Evolutionary conservation across 2,329 filamentous ascomycete genomes (phyloP).

Genomic region (Penicillium sp.): DNA sequence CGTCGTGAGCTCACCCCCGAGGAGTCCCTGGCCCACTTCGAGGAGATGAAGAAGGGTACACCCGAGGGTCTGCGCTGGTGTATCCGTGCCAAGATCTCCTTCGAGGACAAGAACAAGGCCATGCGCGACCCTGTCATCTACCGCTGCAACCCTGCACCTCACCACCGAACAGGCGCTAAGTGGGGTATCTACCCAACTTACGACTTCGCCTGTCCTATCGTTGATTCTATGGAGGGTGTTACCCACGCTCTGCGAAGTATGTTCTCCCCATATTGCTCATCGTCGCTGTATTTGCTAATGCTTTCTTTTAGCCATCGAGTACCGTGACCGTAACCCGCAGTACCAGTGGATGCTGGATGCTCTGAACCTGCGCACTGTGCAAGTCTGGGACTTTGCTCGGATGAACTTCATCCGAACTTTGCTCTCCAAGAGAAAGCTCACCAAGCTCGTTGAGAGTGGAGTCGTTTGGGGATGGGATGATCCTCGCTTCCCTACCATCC

Average conservation of each 20-base stretch:
- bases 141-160: slow-evolving; percentile 73
- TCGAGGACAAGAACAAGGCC: slow-evolving; percentile 91
- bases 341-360: slow-evolving; percentile 54
- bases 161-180: slow-evolving; percentile 63
- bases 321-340: slow-evolving; percentile 53
- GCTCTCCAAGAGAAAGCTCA: slow-evolving; percentile 53
- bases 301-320: slow-evolving; percentile 51
- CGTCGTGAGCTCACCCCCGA: slow-evolving; percentile 76
- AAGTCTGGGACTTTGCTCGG: slow-evolving; percentile 55
- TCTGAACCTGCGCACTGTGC: slow-evolving; percentile 46
- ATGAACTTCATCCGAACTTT: slow-evolving; percentile 54
- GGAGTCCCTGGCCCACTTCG: slow-evolving; percentile 81
- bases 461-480: slow-evolving; percentile 54
- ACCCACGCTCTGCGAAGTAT: slow-evolving; percentile 61
- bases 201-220: slow-evolving; percentile 65
- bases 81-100: slow-evolving; percentile 90
- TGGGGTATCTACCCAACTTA: slow-evolving; percentile 70
- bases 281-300: not conserved
- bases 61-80: slow-evolving; percentile 81
- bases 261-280: not conserved
- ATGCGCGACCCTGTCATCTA: slow-evolving; percentile 97
- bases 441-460: slow-evolving; percentile 50
- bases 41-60: slow-evolving; percentile 88
- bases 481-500: slow-evolving; percentile 52
- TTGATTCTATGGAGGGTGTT: slow-evolving; percentile 63